These are phyloP conservation scores for Stemphylium lycopersici DNA, from an alignment of 2,329 filamentous ascomycete genomes.

Conservation along the genomic window DNA sequence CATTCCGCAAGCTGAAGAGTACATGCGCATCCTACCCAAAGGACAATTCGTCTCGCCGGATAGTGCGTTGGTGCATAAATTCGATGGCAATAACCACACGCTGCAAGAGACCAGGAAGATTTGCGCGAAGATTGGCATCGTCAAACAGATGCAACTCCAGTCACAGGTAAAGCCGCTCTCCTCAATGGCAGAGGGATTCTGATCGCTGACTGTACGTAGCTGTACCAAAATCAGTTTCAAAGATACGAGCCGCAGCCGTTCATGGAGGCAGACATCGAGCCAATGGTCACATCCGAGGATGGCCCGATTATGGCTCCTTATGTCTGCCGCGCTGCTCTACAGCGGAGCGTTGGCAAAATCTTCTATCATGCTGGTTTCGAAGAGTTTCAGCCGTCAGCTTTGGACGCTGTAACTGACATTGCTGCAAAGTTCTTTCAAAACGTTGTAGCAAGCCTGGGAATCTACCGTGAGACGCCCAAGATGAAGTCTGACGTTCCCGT, in stretches of 20 bases:
- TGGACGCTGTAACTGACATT: conserved; percentile 88
- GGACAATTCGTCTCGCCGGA: conserved; percentile 78
- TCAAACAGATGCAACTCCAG: conserved; percentile 99
- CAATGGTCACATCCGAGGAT: conserved; percentile 88
- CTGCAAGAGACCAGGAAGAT: conserved; percentile 97
- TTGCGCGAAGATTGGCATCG: conserved; percentile 93
- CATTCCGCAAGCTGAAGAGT: conserved; percentile 86
- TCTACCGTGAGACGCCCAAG: conserved; percentile 84
- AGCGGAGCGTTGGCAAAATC: conserved; percentile 90
- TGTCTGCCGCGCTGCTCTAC: conserved; percentile 81
- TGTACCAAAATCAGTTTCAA: conserved; percentile 97
- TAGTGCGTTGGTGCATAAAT: conserved; percentile 75
- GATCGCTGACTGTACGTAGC: conserved; percentile 56
- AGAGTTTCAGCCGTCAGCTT: conserved; percentile 91
- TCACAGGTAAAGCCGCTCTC: conserved; percentile 71
- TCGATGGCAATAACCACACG: conserved; percentile 90
- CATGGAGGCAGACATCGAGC: conserved; percentile 80
- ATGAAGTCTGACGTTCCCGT: conserved; percentile 59
- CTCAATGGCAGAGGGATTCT: background rate
- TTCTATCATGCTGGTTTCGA: conserved; percentile 97
- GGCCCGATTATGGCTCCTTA: conserved; percentile 86
- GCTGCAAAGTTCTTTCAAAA: conserved; percentile 90
- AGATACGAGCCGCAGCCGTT: conserved; percentile 94
- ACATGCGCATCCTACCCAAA: conserved; percentile 74
- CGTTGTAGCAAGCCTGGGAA: conserved; percentile 76